These are phyloP conservation scores for Herpetomonas tarakana DNA, from an alignment of 208 protist genomes.

Conservation along the genomic window DNA sequence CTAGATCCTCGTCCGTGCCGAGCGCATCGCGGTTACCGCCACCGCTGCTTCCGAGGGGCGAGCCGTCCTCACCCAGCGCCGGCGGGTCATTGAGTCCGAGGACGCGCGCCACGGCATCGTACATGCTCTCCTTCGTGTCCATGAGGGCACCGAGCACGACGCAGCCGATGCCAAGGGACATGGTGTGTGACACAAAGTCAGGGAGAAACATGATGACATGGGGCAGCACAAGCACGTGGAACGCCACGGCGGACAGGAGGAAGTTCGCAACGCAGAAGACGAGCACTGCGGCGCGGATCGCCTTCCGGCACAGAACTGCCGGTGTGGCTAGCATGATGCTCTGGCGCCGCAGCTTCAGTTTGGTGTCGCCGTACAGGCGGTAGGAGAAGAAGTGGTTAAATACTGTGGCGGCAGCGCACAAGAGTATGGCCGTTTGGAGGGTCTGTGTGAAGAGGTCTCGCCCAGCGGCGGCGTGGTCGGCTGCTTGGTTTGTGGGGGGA, in stretches of 20 bases:
- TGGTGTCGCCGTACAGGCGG: conserved; percentile 21
- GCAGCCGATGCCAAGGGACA: conserved; percentile 47
- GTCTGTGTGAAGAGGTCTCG: conserved; percentile 10
- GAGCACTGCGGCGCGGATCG: conserved; percentile 55
- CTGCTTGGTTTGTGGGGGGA: too few relatives aligned
- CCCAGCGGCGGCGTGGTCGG: not conserved
- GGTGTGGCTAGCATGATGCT: conserved; percentile 55
- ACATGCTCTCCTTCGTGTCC: conserved; percentile 74
- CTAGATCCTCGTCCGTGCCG: not conserved
- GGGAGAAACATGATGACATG: conserved; percentile 34
- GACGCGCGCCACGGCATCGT: conserved; percentile 47
- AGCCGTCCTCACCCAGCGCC: conserved; percentile 16
- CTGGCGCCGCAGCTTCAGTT: conserved; percentile 26
- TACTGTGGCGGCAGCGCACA: conserved; percentile 16
- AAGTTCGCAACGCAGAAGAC: conserved; percentile 44
- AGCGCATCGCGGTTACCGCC: not conserved
- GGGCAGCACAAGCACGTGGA: conserved; percentile 29
- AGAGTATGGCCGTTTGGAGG: conserved; percentile 9
- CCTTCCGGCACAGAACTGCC: conserved; percentile 60
- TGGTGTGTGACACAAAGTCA: conserved; percentile 26
- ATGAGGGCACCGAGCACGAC: conserved; percentile 66
- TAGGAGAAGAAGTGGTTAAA: conserved; percentile 17
- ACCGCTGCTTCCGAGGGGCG: too few relatives aligned
- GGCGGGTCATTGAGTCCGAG: conserved; percentile 45
- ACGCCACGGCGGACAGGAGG: conserved; percentile 13